Base-by-base conservation (phyloP, 495 filamentous ascomycete genomes). In the Podospora fimiseda region DNA sequence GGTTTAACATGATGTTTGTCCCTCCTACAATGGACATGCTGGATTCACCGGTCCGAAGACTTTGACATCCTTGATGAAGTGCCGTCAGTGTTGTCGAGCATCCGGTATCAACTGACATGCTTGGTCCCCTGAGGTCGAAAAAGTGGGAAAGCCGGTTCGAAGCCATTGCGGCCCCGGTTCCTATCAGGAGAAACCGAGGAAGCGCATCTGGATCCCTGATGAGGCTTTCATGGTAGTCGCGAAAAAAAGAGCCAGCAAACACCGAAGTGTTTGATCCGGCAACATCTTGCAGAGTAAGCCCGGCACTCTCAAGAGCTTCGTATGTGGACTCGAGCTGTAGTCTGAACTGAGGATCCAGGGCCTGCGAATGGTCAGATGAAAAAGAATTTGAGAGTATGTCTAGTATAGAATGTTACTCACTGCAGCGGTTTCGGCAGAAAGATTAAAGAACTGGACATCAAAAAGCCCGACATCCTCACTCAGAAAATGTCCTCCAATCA, bases 261-360 rank as follows among this genome's bases (percentile, higher is more conserved):
- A 75, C 73, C 1, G 66, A 70, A 9, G 72, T 74, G 24, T 70
- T 61, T 30, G 64, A 66, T 19, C 67, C 63, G 16, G 62, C 55
- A 22, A 70, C 60, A 55, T 65, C 50, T 20, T 69, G 59, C 20
- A 64, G 61, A 20, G 51, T 59, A 37, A 67, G 60, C 9, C 66
- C 66, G 47, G 72, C 77, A 38, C 72, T 72, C 53, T 87, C 82
- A 13, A 86, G 64, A 0, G 75, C 76, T 52, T 86, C 80, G 43
- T 83, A 87, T 11, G 76, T 70, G 2, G 73, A 63, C 57, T 86
- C 84, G 7, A 88, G 69, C n/a, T 82, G 62, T 3, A 82, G 59
- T 9, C 73, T 58, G 44, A 74, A 70, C 55, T 71, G 67, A 2
- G 73, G 74, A 20, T 77, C 74, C 56, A 77, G 65, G 0, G 72